phyloP scores from a whole-genome alignment of 2,329 filamentous ascomycete genomes.

The Nemania diffusa region DNA sequence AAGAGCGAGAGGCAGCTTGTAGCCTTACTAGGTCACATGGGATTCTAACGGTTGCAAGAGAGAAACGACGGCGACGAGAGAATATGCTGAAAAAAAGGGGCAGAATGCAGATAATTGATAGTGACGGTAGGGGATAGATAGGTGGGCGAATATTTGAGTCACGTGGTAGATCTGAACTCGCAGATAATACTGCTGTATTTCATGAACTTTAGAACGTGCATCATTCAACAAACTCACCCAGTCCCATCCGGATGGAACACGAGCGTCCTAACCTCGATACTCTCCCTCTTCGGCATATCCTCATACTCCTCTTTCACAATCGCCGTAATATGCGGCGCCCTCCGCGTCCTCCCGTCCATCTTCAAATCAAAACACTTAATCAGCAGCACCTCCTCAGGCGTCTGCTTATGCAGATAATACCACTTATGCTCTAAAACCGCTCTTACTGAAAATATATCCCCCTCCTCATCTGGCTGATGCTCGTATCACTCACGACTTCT shows the following conservation, averaged over 20 bases:
- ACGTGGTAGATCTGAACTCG: not conserved
- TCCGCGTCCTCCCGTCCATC: slow-evolving; percentile 9
- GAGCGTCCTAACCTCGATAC: slow-evolving; percentile 15
- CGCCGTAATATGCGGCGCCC: slow-evolving; percentile 6
- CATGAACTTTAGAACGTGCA: not conserved
- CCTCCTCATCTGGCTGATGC: slow-evolving; percentile 2
- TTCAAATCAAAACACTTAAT: slow-evolving; percentile 15
- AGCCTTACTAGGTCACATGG: slow-evolving; percentile 12
- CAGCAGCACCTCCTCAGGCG: slow-evolving; percentile 7
- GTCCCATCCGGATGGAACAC: slow-evolving; percentile 1
- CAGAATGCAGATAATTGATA: not conserved
- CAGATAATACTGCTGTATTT: not conserved
- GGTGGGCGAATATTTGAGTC: not conserved
- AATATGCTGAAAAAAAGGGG: not conserved
- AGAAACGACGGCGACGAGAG: not conserved
- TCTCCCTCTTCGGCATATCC: slow-evolving; percentile 11
- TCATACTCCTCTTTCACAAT: slow-evolving; percentile 1
- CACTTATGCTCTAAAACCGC: slow-evolving; percentile 4
- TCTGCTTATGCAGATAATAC: slow-evolving; percentile 4
- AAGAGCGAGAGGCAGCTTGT: slow-evolving; percentile 14
- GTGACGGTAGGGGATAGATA: not conserved
- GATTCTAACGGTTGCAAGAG: slow-evolving; percentile 8
- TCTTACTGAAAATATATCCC: not conserved
- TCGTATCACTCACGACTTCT: no score
- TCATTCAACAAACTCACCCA: not conserved